phyloP scores from a whole-genome alignment of 768 basidiomycete species.

The Tylopilus rubrobrunneus region DNA sequence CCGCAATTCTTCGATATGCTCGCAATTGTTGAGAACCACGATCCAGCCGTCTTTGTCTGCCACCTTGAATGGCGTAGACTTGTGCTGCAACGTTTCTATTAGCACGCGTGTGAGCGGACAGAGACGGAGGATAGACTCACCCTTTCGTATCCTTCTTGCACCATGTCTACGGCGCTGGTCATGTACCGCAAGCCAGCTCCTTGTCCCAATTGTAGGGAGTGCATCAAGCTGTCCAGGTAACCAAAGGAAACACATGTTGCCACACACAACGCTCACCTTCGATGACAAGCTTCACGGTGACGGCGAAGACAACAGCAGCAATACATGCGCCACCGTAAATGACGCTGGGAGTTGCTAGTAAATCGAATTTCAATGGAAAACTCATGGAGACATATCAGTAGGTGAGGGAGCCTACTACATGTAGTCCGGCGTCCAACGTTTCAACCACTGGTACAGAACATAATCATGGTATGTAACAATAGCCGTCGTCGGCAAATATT shows the following conservation, averaged over 20 bases:
- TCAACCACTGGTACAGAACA: too few relatives aligned
- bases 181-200: not conserved
- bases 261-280: not conserved
- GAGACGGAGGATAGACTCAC: conserved; percentile 7
- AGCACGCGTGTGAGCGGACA: too few relatives aligned
- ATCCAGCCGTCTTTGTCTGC: not conserved
- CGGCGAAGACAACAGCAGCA: not conserved
- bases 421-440: too few relatives aligned
- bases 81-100: not conserved
- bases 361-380: not conserved
- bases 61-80: not conserved
- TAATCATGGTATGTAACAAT: too few relatives aligned
- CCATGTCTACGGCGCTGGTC: conserved; percentile 11
- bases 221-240: not conserved
- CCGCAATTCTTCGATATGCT: not conserved
- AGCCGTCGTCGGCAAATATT: too few relatives aligned
- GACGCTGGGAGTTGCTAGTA: not conserved
- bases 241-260: not conserved
- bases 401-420: too few relatives aligned
- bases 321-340: not conserved
- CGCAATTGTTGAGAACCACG: not conserved
- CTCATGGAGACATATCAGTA: not conserved
- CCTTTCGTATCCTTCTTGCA: conserved; percentile 32
- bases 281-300: not conserved
- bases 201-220: not conserved